Conservation (phyloP, 1,139 yeast genomes). For the Hyphopichia pseudoburtonii region DNA sequence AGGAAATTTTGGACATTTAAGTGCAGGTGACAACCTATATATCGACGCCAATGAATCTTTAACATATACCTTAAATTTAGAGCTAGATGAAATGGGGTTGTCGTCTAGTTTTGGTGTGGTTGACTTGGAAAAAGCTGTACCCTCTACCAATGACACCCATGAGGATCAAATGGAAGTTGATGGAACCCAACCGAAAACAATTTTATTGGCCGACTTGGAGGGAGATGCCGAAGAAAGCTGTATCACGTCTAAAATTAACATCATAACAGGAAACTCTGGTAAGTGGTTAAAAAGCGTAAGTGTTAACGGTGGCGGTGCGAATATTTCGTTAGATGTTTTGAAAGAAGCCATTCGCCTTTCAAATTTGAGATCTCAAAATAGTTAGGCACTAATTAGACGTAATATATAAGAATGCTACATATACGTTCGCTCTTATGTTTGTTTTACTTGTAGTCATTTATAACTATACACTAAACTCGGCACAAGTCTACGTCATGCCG, state of each 20-base stretch:
- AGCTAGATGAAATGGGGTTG: conserved; percentile 37
- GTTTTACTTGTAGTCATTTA: neutral
- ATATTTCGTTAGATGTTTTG: conserved; percentile 47
- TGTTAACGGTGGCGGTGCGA: conserved; percentile 43
- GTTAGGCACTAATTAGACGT: neutral
- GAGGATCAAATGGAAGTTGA: conserved; percentile 22
- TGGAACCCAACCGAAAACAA: conserved; percentile 19
- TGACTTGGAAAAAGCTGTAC: conserved; percentile 34
- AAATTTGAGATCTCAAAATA: conserved; percentile 22
- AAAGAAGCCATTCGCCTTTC: conserved; percentile 48
- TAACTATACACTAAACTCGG: too few relatives aligned
- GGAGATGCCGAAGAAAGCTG: conserved; percentile 76
- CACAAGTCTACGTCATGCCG: too few relatives aligned
- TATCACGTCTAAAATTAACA: conserved; percentile 41
- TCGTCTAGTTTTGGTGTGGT: conserved; percentile 70
- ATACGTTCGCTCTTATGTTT: neutral
- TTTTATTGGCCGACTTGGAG: conserved; percentile 67
- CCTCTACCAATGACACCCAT: conserved; percentile 15
- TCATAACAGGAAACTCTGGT: conserved; percentile 28
- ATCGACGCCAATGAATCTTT: conserved; percentile 26
- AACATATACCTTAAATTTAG: conserved; percentile 31
- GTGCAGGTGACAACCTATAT: conserved; percentile 34
- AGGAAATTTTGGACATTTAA: conserved; percentile 49
- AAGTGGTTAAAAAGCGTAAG: conserved; percentile 27
- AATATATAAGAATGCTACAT: neutral